Base-by-base conservation (phyloP, 257 asterid genomes). In the Primulina tabacum region DNA sequence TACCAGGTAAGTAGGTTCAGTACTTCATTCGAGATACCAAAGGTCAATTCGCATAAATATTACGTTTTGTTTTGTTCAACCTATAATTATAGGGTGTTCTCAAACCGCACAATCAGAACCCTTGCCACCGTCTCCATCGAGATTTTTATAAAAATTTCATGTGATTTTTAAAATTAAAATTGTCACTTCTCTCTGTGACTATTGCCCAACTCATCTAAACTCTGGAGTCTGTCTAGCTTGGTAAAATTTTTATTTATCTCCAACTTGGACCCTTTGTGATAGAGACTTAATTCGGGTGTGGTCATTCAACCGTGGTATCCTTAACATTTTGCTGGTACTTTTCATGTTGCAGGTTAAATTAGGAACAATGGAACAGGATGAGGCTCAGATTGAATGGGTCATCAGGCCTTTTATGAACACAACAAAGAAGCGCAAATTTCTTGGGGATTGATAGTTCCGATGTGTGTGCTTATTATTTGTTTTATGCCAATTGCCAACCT, bases 281-380 rank as follows among this genome's bases (percentile, higher is more conserved):
- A 35, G 10, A 35, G 43, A 35, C 43, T 35, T 8, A 8, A 35
- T 1, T 35, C 11, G 11, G 43, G 2, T 43, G 53, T 35, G 0
- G 11, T 11, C 53, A 12, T 43, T 5, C 50, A 38, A 43, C 53
- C 53, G 0, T 3, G 16, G 2, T 38, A 38, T 38, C 14, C 50
- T 38, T 3, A 12, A 43, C 53, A 43, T 47, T 47, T 24, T 47
- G 14, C 5, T 6, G n/a, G 6, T 52, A n/a, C n/a, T n/a, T 75
- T 33, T 43, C 43, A 34, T 62, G 75, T 72, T 74, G 62, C 87
- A 93, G 96, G 78, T 93, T 64, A 85, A 86, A 78, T 77, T 89
- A 38, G 97, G 97, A 78, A 89, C 94, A 2, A 64, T 92, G 84
- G 97, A 92, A 68, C 95, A 89, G 79, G 90, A 83, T 6, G 95